Percentiles rank a stretch among this genome's conserved stretches.
These are phyloP conservation scores for Trichoderma cornu-damae DNA, from an alignment of 2,329 filamentous ascomycete species.

Conservation along the genomic window DNA sequence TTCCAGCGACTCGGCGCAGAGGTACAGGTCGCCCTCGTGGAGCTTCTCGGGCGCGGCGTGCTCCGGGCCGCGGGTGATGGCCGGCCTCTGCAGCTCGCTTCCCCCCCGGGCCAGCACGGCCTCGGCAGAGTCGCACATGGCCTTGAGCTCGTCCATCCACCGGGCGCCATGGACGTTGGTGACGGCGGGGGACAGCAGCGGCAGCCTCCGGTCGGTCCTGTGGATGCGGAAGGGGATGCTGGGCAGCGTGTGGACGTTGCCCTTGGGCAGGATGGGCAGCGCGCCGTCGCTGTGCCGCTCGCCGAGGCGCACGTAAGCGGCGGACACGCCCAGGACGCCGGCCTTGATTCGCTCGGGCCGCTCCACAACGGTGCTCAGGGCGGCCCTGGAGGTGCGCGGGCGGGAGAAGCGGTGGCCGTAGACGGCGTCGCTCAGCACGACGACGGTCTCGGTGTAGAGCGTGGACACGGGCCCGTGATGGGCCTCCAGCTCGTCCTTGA, in stretches of 20 bases:
- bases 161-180: slow-evolving; percentile 85
- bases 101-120: slow-evolving; percentile 69
- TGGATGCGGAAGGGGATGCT: slow-evolving; percentile 75
- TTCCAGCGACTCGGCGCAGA: slow-evolving; percentile 77
- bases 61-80: slow-evolving; percentile 50
- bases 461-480: slow-evolving; percentile 48
- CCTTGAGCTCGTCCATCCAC: slow-evolving; percentile 89
- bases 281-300: slow-evolving; percentile 68
- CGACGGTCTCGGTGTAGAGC: slow-evolving; percentile 58
- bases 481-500: slow-evolving; percentile 61
- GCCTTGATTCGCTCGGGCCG: slow-evolving; percentile 87
- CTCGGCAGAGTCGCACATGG: slow-evolving; percentile 78
- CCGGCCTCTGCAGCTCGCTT: slow-evolving; percentile 70
- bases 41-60: slow-evolving; percentile 51
- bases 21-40: slow-evolving; percentile 85
- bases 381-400: slow-evolving; percentile 66
- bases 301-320: slow-evolving; percentile 87
- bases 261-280: slow-evolving; percentile 61
- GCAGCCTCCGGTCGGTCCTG: slow-evolving; percentile 67
- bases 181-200: slow-evolving; percentile 70
- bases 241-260: slow-evolving; percentile 49
- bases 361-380: slow-evolving; percentile 80
- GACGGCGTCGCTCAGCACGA: slow-evolving; percentile 87
- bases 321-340: slow-evolving; percentile 71
- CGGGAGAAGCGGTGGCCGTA: slow-evolving; percentile 91